Conservation (phyloP, 2,329 filamentous ascomycete genomes). For the Aspergillus cejpii region DNA sequence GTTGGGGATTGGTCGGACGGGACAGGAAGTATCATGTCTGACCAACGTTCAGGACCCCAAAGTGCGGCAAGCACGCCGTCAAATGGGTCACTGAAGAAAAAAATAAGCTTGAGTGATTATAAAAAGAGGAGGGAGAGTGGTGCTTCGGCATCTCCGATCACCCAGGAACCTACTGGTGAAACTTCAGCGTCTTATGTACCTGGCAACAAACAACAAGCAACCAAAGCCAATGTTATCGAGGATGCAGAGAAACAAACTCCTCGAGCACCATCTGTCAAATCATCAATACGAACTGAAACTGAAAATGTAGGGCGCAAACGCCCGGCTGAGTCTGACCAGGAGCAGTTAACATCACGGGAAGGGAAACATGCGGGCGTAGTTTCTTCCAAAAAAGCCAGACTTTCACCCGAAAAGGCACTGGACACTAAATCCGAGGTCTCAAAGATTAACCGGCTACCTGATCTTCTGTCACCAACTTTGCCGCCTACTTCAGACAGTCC, state of each 20-base stretch:
- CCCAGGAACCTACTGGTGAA: slow-evolving; percentile 17
- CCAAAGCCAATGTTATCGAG: slow-evolving; percentile 18
- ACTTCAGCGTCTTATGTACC: slow-evolving; percentile 12
- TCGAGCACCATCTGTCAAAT: slow-evolving; percentile 9
- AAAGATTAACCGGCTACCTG: slow-evolving; percentile 28
- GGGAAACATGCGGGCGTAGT: slow-evolving; percentile 21
- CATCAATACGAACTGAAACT: slow-evolving; percentile 10
- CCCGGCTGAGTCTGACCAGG: slow-evolving; percentile 19
- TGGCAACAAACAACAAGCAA: slow-evolving; percentile 17
- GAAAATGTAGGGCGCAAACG: slow-evolving; percentile 25
- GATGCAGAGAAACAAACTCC: slow-evolving; percentile 11
- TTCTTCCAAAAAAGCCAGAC: slow-evolving; percentile 36
- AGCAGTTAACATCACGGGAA: slow-evolving; percentile 11
- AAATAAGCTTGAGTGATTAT: slow-evolving; percentile 56
- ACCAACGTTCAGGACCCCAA: slow-evolving; percentile 33
- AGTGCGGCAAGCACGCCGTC: slow-evolving; percentile 39
- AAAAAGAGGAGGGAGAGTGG: slow-evolving; percentile 48
- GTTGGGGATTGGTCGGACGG: slow-evolving; percentile 51
- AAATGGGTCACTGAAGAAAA: slow-evolving; percentile 48
- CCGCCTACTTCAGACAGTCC: slow-evolving; percentile 38
- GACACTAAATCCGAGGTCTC: slow-evolving; percentile 20
- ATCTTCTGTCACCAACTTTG: slow-evolving; percentile 37
- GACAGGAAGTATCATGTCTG: slow-evolving; percentile 42
- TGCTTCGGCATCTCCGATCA: slow-evolving; percentile 22
- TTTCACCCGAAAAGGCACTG: slow-evolving; percentile 35